A percentile compares a stretch with the other conserved stretches of the same genome.
phyloP scores from a whole-genome alignment of 805 yeast species.

The Vanderwaltozyma verrucispora region DNA sequence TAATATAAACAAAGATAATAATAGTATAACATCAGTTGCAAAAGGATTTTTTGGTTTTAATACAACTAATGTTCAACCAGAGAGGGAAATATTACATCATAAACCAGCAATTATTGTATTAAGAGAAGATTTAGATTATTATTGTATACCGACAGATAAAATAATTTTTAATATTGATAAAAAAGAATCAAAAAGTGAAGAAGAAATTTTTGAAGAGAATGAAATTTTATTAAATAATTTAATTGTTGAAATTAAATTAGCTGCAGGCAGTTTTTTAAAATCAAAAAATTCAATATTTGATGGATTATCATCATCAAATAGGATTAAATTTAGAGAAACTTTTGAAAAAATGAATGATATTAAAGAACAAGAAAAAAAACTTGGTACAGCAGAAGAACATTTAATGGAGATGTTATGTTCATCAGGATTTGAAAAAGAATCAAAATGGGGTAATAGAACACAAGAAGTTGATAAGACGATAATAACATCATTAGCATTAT shows the following conservation, averaged over 20 bases:
- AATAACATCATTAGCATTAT: conserved; percentile 50
- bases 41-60: conserved; percentile 8
- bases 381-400: conserved; percentile 90
- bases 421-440: conserved; percentile 60
- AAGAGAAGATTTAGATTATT: conserved; percentile 86
- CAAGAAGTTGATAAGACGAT: conserved; percentile 76
- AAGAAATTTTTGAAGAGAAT: conserved; percentile 23
- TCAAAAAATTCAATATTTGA: conserved; percentile 51
- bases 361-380: conserved; percentile 29
- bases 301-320: conserved; percentile 41
- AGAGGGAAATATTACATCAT: conserved; percentile 52
- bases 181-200: conserved; percentile 36
- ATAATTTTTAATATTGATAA: conserved; percentile 30
- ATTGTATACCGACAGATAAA: conserved; percentile 52
- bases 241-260: conserved; percentile 53
- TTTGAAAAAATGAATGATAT: background rate
- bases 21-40: conserved; percentile 1
- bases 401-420: conserved; percentile 85
- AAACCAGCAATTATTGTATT: conserved; percentile 84
- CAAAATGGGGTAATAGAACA: conserved; percentile 76
- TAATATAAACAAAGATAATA: background rate
- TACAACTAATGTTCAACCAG: conserved; percentile 15
- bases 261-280: conserved; percentile 56
- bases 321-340: conserved; percentile 19
- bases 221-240: conserved; percentile 26